A percentile compares a stretch with the other conserved stretches of the same genome.
phyloP scores from a whole-genome alignment of 306 rosid genomes.

The Crataegus laevigata region DNA sequence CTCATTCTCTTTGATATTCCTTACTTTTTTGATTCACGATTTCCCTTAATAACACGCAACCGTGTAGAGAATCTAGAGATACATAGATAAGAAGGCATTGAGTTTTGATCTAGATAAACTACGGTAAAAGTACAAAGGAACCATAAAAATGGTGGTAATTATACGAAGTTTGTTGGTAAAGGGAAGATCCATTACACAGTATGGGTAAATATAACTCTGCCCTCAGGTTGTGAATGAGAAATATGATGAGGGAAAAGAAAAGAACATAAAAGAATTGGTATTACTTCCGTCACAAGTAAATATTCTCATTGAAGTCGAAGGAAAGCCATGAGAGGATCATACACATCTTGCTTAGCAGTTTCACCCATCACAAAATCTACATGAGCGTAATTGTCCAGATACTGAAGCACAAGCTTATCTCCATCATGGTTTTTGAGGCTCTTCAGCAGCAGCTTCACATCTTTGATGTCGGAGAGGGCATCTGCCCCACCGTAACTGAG shows the following conservation, averaged over 20 bases:
- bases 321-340: slow-evolving; percentile 34
- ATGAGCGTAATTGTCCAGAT: slow-evolving; percentile 25
- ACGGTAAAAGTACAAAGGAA: not conserved
- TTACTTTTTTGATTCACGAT: not conserved
- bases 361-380: slow-evolving; percentile 30
- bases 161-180: not conserved
- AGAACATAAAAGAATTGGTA: not conserved
- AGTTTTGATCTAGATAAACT: not conserved
- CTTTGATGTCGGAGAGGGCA: slow-evolving; percentile 29
- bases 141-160: not conserved
- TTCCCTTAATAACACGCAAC: not conserved
- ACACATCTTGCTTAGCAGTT: slow-evolving; percentile 28
- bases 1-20: not conserved
- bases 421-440: slow-evolving; percentile 24
- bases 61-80: not conserved
- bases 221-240: not conserved
- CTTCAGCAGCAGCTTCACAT: slow-evolving; percentile 14
- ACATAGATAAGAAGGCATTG: not conserved
- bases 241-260: not conserved
- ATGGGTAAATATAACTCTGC: not conserved
- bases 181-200: not conserved
- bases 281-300: not conserved
- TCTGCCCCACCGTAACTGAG: slow-evolving; percentile 29
- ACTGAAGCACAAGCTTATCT: slow-evolving; percentile 32
- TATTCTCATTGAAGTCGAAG: slow-evolving; percentile 14